Evolutionary conservation across 2,329 filamentous ascomycete genomes (phyloP).

Genomic region (Lojkania enalia): DNA sequence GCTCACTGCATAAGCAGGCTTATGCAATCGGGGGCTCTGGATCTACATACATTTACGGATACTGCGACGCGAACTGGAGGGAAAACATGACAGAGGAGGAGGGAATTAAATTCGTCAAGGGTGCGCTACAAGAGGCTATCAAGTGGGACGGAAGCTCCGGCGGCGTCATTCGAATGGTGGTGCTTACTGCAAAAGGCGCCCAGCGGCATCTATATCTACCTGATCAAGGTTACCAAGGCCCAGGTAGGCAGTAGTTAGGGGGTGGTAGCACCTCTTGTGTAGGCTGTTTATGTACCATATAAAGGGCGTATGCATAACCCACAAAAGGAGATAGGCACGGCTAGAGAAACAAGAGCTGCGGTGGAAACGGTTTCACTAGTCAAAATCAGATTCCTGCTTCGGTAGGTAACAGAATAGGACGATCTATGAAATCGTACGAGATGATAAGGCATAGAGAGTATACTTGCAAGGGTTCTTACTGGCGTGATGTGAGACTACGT

Average conservation of each 20-base stretch:
- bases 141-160: slow-evolving; percentile 99
- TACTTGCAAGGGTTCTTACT: too few species aligned
- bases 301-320: too few species aligned
- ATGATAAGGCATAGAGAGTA: too few species aligned
- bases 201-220: slow-evolving; percentile 94
- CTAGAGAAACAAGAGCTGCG: too few species aligned
- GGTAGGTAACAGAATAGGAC: too few species aligned
- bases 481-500: too few species aligned
- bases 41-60: slow-evolving; percentile 99
- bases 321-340: too few species aligned
- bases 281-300: neutral
- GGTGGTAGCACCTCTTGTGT: neutral
- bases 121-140: slow-evolving; percentile 88
- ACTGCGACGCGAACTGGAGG: slow-evolving; percentile 94
- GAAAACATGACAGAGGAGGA: slow-evolving; percentile 93
- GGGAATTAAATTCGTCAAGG: slow-evolving; percentile 91
- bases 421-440: too few species aligned
- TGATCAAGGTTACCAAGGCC: slow-evolving; percentile 80
- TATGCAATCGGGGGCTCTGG: slow-evolving; percentile 96
- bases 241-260: slow-evolving; percentile 55
- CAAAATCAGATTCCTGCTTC: too few species aligned
- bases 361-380: too few species aligned
- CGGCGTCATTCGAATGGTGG: slow-evolving; percentile 97
- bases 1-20: slow-evolving; percentile 94
- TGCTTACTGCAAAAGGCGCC: slow-evolving; percentile 85